Percentiles rank a stretch among this genome's conserved stretches.
These are phyloP conservation scores for Ophiostoma angusticollis DNA, from an alignment of 2,329 filamentous ascomycete genomes.

Conservation along the genomic window DNA sequence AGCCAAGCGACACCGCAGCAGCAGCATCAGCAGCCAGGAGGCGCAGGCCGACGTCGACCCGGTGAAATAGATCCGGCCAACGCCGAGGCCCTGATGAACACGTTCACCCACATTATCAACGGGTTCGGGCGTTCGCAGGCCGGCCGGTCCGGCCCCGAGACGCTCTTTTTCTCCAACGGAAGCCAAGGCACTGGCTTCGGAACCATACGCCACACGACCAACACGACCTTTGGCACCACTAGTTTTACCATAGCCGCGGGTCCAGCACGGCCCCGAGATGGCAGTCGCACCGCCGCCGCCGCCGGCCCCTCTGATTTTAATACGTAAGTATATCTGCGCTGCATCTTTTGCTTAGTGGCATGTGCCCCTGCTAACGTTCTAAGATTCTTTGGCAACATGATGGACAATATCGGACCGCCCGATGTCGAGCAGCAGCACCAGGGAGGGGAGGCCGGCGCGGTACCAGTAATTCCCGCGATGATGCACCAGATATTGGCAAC, in stretches of 20 bases:
- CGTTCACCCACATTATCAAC: constrained; percentile 30
- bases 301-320: constrained; percentile 25
- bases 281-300: constrained; percentile 3
- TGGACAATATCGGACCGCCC: constrained; percentile 23
- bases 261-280: constrained; percentile 17
- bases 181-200: not conserved
- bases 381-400: constrained; percentile 35
- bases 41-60: constrained; percentile 7
- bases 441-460: constrained; percentile 11
- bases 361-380: constrained; percentile 3
- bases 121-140: constrained; percentile 20
- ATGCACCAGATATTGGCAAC: constrained; percentile 40
- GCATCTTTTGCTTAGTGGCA: constrained; percentile 10
- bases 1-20: not conserved
- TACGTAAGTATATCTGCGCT: constrained; percentile 26
- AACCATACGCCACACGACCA: not conserved
- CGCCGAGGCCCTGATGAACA: constrained; percentile 26
- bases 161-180: constrained; percentile 5
- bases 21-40: not conserved
- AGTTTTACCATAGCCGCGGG: constrained; percentile 37
- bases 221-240: constrained; percentile 22
- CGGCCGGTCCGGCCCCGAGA: constrained; percentile 9
- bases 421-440: constrained; percentile 14
- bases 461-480: constrained; percentile 23
- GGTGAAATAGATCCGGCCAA: constrained; percentile 15